Evolutionary conservation across 129 eudicot species (phyloP), one percentile per base, ranked within the genome.

Genomic region (Chrysanthemum lavandulifolium): DNA sequence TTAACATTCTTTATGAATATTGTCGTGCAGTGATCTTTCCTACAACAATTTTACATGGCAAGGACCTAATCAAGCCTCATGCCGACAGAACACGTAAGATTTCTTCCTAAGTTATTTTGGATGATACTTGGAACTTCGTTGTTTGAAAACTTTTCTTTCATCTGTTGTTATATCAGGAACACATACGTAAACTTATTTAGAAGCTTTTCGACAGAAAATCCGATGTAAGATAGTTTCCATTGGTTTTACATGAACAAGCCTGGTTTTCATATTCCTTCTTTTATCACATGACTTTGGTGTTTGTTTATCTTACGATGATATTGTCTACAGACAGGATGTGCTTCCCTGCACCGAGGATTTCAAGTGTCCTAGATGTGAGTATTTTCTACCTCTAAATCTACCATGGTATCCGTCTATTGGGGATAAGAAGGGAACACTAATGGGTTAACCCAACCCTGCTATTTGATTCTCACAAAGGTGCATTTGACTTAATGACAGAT

Each of bases 1-100:
- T 15, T 76, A 63, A 57, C 65, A 19, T 16, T 19, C 52, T 29
- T 58, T 75, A 49, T 52, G 5, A 63, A 27, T 69, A 16, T 36
- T 63, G 73, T 59, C 47, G 65, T 83, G 80, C 87, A 92, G 98
- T 68, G 98, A 92, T 77, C 86, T 92, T 71, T 92, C 98, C 62
- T 89, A 86, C 88, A 89, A 92, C 54, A 92, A 92, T 75, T 82
- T 92, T 48, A 83, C 91, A 19, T 85, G 89, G 95, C 94, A 85
- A 83, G 90, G 84, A 53, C 88, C 95, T 56, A 84, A 71, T 18
- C 85, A 82, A 75, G 82, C 84, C 16, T 64, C 88, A 65, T 92
- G 98, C 72, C 84, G 64, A 40, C 71, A 72, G 53, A 83, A 85
- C 82, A 77, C 74, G 98, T 92, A 25, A 82, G 92, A 13, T 69